These are phyloP conservation scores for Alternaria consortialis DNA, from an alignment of 2,329 filamentous ascomycete genomes.

Conservation along the genomic window DNA sequence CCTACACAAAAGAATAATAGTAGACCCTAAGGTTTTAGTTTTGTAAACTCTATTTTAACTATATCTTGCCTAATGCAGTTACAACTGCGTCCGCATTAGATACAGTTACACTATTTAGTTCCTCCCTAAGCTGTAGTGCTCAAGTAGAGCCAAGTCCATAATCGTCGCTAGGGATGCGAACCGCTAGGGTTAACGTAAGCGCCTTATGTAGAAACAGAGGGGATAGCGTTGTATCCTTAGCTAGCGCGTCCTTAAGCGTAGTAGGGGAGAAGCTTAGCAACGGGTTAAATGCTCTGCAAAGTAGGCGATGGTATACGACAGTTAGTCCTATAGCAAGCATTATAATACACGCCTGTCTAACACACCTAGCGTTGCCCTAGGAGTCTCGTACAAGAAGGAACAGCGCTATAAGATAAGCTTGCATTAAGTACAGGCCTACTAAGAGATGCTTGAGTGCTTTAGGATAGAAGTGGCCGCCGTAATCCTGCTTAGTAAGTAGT, in stretches of 20 bases:
- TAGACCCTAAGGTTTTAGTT: neutral
- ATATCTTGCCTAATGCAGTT: neutral
- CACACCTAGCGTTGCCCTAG: conserved; percentile 9
- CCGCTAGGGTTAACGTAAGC: neutral
- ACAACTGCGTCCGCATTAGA: conserved; percentile 1
- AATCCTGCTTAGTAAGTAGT: neutral
- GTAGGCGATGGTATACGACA: conserved; percentile 17
- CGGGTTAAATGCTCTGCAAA: conserved; percentile 14
- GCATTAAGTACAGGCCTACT: conserved; percentile 18
- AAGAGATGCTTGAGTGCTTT: conserved; percentile 23
- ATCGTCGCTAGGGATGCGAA: conserved; percentile 8
- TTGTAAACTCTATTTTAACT: neutral
- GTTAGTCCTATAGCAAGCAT: conserved; percentile 11
- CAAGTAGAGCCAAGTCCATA: neutral
- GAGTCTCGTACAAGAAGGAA: conserved; percentile 20
- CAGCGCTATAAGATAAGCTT: conserved; percentile 14
- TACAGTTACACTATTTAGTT: conserved; percentile 2
- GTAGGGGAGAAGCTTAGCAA: conserved; percentile 17
- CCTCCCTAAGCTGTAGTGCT: conserved; percentile 5
- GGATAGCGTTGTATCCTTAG: neutral
- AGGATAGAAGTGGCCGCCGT: conserved; percentile 20
- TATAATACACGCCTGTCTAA: conserved; percentile 12
- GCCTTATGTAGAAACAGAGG: conserved; percentile 9
- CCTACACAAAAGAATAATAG: neutral
- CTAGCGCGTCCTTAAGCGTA: neutral